Base-by-base conservation (phyloP, 306 rosid genomes). In the Vachellia pachyceras region DNA sequence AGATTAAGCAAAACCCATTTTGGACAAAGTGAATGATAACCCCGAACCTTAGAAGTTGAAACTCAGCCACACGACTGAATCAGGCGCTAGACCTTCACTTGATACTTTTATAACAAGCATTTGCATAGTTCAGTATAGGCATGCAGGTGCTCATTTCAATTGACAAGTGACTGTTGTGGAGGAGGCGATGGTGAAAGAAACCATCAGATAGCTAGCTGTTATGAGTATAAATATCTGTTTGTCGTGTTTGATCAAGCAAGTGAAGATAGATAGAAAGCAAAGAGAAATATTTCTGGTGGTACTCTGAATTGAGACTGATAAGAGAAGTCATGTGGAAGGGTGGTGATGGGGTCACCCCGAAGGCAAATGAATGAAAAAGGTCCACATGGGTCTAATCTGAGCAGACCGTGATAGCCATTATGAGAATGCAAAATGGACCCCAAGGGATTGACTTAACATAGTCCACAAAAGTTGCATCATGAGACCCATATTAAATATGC, bases 401-500 rank as follows among this genome's bases (percentile, higher is more conserved):
- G 23, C 33, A 57, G 64, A 37, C 60, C 77, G 76, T 33, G 57
- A 49, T 15, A 10, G 40, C 5, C 23, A 17, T n/a, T n/a, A n/a
- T 23, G 68, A 45, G 20, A 17, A 23, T 13, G 69, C 82, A 71
- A 76, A 78, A 3, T n/a, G 74, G 44, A 52, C 77, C 35, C 29
- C 4, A 39, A 25, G 40, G 7, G n/a, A 74, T 55, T 82, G 57
- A 73, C 73, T 75, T 45, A 42, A 14, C 41, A 14, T 15, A 14
- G 20, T 70, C 84, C 86, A 80, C 49, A 1, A 79, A 75, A 61
- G 72, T 77, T 71, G 82, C 86, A 78, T 79, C 85, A 10, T 55
- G 10, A 46, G 1, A 15, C 33, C 79, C 55, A 71, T 46, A 49
- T 29, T 71, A 46, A 23, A 73, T 61, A 68, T 18, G 60, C 82